phyloP scores from a whole-genome alignment of 805 yeast genomes.

The Candida pseudoglaebosa region DNA sequence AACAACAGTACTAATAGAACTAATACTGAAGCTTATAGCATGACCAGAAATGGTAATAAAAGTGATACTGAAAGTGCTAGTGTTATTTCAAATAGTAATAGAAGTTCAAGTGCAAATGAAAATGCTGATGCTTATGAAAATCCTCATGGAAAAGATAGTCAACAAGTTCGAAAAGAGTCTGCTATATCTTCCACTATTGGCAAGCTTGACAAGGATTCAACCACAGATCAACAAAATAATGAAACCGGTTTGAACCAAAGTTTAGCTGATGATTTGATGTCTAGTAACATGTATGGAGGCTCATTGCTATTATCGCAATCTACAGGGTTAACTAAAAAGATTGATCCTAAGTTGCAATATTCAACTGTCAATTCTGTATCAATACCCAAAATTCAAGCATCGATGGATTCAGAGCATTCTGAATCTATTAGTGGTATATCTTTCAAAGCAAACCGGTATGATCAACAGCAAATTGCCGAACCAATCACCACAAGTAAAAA shows the following conservation, averaged over 20 bases:
- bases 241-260: slow-evolving; percentile 13
- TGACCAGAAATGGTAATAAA: too few species aligned
- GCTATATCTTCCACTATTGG: too few species aligned
- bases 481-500: slow-evolving; percentile 30
- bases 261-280: slow-evolving; percentile 23
- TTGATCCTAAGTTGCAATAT: slow-evolving; percentile 15
- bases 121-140: neutral
- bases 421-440: slow-evolving; percentile 29
- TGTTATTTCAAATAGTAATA: too few species aligned
- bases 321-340: slow-evolving; percentile 37
- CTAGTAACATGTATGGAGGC: slow-evolving; percentile 38
- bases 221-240: neutral
- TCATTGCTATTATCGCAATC: slow-evolving; percentile 40
- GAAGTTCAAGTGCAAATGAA: neutral
- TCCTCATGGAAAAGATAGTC: too few species aligned
- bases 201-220: slow-evolving; percentile 2
- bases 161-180: too few species aligned
- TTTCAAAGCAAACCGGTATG: slow-evolving; percentile 27
- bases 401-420: slow-evolving; percentile 9
- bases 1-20: too few species aligned
- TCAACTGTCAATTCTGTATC: slow-evolving; percentile 3
- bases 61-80: too few species aligned
- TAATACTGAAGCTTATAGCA: slow-evolving; percentile 1
- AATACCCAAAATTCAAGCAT: neutral
- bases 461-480: slow-evolving; percentile 19